Percentiles rank a stretch among this genome's conserved stretches.
Evolutionary conservation across 164 flowering plant species (phyloP).

Genomic region (Echeveria elegans): DNA sequence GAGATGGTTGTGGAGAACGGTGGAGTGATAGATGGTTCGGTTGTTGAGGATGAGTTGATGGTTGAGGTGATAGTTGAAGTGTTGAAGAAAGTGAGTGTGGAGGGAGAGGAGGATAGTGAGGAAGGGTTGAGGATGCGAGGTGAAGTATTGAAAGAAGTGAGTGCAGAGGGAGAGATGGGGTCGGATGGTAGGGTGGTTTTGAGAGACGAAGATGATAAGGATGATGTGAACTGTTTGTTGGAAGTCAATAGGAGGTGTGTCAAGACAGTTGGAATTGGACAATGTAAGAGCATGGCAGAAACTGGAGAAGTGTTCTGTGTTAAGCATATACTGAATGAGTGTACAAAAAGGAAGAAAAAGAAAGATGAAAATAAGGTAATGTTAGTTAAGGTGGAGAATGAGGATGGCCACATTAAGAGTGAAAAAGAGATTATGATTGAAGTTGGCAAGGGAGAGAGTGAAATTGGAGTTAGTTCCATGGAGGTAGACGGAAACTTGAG

Average conservation of each 20-base stretch:
- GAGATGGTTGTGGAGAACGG: no score
- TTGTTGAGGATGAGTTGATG: no score
- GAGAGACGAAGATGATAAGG: neutral
- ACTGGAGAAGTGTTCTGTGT: neutral
- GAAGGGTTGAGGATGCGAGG: neutral
- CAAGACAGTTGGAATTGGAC: neutral
- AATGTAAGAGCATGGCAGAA: neutral
- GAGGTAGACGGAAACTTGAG: neutral
- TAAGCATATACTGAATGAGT: neutral
- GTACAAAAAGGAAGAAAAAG: neutral
- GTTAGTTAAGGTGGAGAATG: neutral
- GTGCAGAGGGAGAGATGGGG: neutral
- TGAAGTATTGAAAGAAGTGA: neutral
- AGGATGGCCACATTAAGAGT: neutral
- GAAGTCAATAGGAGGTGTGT: no score
- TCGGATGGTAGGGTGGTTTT: no score
- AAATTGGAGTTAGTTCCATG: neutral
- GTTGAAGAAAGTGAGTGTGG: neutral
- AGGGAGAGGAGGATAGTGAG: neutral
- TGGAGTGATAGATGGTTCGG: no score
- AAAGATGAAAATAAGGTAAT: neutral
- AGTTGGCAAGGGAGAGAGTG: no score
- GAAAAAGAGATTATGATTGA: neutral
- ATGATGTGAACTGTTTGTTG: neutral
- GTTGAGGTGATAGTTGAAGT: neutral